These are phyloP conservation scores for Triangularia setosa DNA, from an alignment of 2,329 filamentous ascomycete species.

Conservation along the genomic window DNA sequence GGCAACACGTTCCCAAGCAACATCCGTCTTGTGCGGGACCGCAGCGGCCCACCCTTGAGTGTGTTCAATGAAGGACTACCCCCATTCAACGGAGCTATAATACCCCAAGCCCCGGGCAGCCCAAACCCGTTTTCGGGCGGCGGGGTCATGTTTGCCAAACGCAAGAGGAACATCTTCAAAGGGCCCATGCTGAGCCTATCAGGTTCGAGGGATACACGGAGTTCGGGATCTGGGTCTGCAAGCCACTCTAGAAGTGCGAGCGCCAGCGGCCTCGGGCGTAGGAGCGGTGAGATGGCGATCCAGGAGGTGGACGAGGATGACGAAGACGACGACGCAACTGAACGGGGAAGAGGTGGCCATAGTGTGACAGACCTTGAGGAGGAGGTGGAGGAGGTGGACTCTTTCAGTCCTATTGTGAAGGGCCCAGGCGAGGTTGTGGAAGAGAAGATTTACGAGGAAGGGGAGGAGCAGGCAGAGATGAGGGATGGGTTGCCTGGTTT, in stretches of 20 bases:
- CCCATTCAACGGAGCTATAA: constrained; percentile 24
- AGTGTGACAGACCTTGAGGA: constrained; percentile 10
- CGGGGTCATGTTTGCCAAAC: constrained; percentile 69
- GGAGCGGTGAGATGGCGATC: constrained; percentile 72
- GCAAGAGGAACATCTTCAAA: constrained; percentile 79
- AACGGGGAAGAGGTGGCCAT: constrained; percentile 1
- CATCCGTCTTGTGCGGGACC: constrained; percentile 71
- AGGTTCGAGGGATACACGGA: background rate
- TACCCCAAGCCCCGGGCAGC: constrained; percentile 40
- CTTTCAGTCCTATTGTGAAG: constrained; percentile 25
- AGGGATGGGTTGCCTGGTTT: background rate
- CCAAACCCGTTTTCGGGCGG: constrained; percentile 51
- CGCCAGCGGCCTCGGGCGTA: constrained; percentile 57
- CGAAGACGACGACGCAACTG: constrained; percentile 8
- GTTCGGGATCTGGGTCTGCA: constrained; percentile 31
- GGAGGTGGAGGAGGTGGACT: constrained; percentile 26
- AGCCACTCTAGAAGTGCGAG: constrained; percentile 56
- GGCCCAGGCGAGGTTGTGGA: constrained; percentile 27
- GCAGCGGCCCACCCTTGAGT: constrained; percentile 46
- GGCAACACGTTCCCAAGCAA: constrained; percentile 73
- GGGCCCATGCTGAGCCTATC: constrained; percentile 63
- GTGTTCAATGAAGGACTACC: constrained; percentile 59
- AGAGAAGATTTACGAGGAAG: constrained; percentile 27
- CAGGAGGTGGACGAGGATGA: constrained; percentile 48
- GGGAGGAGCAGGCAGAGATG: constrained; percentile 16